phyloP scores from a whole-genome alignment of 345 rosid species.

The Theobroma cacao region DNA sequence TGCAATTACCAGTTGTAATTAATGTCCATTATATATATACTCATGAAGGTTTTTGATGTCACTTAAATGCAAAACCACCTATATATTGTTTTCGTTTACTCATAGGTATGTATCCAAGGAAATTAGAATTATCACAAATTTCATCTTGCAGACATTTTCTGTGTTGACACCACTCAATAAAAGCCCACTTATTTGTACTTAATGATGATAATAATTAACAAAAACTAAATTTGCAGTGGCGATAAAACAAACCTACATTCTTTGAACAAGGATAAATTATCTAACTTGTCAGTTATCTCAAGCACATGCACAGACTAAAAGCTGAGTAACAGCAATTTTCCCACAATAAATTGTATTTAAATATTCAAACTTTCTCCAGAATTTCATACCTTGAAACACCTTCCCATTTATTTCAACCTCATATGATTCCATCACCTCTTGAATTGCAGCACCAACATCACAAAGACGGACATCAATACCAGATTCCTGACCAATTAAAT shows the following conservation, averaged over 20 bases:
- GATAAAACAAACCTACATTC: neutral
- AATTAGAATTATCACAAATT: neutral
- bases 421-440: constrained; percentile 97
- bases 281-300: neutral
- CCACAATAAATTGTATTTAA: neutral
- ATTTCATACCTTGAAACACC: constrained; percentile 73
- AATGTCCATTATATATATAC: neutral
- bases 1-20: neutral
- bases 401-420: constrained; percentile 98
- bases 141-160: neutral
- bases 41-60: neutral
- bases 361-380: neutral
- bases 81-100: neutral
- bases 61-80: neutral
- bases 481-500: constrained; percentile 60
- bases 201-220: neutral
- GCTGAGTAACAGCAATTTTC: neutral
- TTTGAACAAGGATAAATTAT: neutral
- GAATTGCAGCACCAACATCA: constrained; percentile 97
- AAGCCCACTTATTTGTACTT: neutral
- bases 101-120: neutral
- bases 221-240: neutral
- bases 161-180: neutral
- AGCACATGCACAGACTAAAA: neutral
- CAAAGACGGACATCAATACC: constrained; percentile 96